These are phyloP conservation scores for Solanum acaule DNA, from an alignment of 257 asterid genomes.

Conservation along the genomic window DNA sequence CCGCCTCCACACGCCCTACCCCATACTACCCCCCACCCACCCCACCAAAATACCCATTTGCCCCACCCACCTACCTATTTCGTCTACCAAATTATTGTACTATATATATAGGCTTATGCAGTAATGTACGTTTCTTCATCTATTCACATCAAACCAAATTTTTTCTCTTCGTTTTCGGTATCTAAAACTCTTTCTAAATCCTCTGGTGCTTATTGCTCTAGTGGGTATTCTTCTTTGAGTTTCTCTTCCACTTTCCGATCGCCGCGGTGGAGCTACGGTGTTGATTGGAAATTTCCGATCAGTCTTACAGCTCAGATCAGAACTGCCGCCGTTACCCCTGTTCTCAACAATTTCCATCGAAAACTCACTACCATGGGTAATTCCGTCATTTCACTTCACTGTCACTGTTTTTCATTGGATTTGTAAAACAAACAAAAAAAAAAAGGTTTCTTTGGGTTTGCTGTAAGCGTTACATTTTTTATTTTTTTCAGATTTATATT, in stretches of 20 bases:
- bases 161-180: neutral
- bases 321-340: neutral
- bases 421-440: neutral
- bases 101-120: neutral
- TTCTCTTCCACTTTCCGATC: conserved; percentile 22
- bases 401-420: neutral
- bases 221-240: conserved; percentile 15
- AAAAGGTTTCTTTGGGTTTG: neutral
- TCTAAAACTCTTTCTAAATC: neutral
- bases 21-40: neutral
- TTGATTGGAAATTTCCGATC: conserved; percentile 6
- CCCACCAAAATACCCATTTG: neutral
- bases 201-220: neutral
- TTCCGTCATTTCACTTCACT: neutral
- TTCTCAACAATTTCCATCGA: conserved; percentile 32
- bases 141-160: neutral
- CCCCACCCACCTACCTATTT: neutral
- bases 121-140: neutral
- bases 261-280: conserved; percentile 10
- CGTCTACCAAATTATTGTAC: neutral
- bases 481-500: neutral
- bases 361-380: conserved; percentile 58
- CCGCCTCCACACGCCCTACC: neutral
- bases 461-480: neutral
- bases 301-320: conserved; percentile 8